A percentile compares a stretch with the other conserved stretches of the same genome.
Evolutionary conservation across 345 rosid genomes (phyloP).

Genomic region (Eutrema yunnanense): DNA sequence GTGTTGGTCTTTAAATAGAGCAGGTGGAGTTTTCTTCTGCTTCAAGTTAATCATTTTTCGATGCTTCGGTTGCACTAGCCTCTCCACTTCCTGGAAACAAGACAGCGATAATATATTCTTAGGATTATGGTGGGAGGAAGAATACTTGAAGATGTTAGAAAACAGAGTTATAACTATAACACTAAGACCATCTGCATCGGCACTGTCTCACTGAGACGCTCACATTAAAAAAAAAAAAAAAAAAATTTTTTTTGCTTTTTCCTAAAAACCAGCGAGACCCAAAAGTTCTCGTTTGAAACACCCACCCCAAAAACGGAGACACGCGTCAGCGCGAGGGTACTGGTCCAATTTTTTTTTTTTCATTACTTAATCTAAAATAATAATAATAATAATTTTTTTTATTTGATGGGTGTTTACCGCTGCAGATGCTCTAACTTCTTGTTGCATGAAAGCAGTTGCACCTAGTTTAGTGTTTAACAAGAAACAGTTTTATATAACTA

Average conservation of each 20-base stretch:
- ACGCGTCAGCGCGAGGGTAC: too few species aligned
- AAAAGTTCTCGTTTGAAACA: too few species aligned
- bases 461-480: conserved; percentile 7
- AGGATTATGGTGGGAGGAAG: not conserved
- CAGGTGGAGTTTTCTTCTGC: conserved; percentile 38
- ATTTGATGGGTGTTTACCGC: too few species aligned
- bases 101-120: not conserved
- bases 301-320: too few species aligned
- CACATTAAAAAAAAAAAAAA: too few species aligned
- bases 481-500: not conserved
- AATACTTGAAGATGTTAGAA: not conserved
- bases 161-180: not conserved
- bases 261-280: too few species aligned
- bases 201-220: too few species aligned
- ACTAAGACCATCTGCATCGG: too few species aligned
- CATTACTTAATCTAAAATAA: too few species aligned
- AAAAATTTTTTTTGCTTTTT: too few species aligned
- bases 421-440: not conserved
- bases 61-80: conserved; percentile 58
- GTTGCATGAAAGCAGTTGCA: not conserved
- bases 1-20: conserved; percentile 52
- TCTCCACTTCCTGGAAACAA: conserved; percentile 56
- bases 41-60: conserved; percentile 45
- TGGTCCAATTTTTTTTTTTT: too few species aligned
- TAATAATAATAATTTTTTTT: too few species aligned